Conservation (phyloP, 2,329 filamentous ascomycete genomes). For the Xylariaceae sp. region DNA sequence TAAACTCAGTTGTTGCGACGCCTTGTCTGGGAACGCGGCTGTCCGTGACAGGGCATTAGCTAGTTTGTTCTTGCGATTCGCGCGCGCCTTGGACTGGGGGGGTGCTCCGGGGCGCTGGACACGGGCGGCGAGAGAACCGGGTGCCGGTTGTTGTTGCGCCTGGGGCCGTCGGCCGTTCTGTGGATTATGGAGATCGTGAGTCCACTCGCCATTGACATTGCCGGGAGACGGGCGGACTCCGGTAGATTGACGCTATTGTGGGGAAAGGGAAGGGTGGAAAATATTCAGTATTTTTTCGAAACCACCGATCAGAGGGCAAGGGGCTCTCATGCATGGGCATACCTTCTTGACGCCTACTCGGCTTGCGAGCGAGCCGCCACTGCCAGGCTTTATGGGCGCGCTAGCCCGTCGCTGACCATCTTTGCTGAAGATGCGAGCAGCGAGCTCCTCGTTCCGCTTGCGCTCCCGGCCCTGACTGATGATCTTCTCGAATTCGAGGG, state of each 20-base stretch:
- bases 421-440: constrained; percentile 63
- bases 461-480: constrained; percentile 52
- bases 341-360: constrained; percentile 71
- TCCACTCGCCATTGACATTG: constrained; percentile 64
- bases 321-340: constrained; percentile 17
- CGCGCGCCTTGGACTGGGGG: constrained; percentile 18
- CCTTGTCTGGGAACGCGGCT: constrained; percentile 31
- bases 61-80: constrained; percentile 36
- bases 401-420: constrained; percentile 52
- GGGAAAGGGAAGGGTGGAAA: constrained; percentile 11
- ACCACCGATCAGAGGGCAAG: background rate
- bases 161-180: constrained; percentile 37
- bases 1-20: constrained; percentile 34
- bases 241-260: constrained; percentile 28
- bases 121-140: constrained; percentile 42
- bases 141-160: constrained; percentile 32
- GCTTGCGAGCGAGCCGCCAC: constrained; percentile 59
- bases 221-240: constrained; percentile 37
- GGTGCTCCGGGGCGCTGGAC: constrained; percentile 39
- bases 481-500: constrained; percentile 15
- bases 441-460: constrained; percentile 67
- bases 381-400: constrained; percentile 44
- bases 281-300: constrained; percentile 14
- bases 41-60: constrained; percentile 41
- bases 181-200: constrained; percentile 59